phyloP scores from a whole-genome alignment of 768 basidiomycete genomes.

The Mycena albidolilacea region DNA sequence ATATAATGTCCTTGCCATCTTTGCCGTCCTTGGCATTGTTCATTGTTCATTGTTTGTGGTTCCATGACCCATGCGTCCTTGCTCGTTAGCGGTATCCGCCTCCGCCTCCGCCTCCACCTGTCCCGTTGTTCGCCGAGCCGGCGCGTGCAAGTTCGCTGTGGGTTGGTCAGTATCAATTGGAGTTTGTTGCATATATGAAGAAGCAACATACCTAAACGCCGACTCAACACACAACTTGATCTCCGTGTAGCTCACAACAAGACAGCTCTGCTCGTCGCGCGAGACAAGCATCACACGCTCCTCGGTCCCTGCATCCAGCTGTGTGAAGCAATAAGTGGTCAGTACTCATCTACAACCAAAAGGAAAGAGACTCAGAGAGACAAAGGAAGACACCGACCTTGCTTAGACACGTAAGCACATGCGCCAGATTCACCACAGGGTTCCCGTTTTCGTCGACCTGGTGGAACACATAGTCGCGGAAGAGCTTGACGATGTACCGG shows the following conservation, averaged over 20 bases:
- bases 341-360: background rate
- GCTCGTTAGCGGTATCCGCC: constrained; percentile 32
- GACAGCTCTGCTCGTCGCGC: constrained; percentile 95
- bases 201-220: constrained; percentile 79
- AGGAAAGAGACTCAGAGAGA: background rate
- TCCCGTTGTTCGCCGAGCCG: constrained; percentile 30
- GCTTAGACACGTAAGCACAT: constrained; percentile 94
- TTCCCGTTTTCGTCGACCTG: constrained; percentile 93
- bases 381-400: constrained; percentile 64
- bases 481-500: constrained; percentile 97
- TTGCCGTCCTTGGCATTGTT: too few relatives aligned
- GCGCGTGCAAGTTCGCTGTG: constrained; percentile 66
- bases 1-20: background rate
- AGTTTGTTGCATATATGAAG: background rate
- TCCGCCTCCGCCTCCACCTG: background rate
- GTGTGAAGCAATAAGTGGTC: background rate
- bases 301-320: constrained; percentile 95
- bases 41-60: too few relatives aligned
- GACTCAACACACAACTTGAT: constrained; percentile 88
- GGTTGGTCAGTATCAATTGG: background rate
- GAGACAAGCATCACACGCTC: constrained; percentile 96
- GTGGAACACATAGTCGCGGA: constrained; percentile 98
- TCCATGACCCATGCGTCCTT: too few relatives aligned
- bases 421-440: constrained; percentile 90
- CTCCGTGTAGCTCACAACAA: constrained; percentile 94